Evolutionary conservation across 2,329 filamentous ascomycete species (phyloP).

Genomic region (Fusarium veterinarium): DNA sequence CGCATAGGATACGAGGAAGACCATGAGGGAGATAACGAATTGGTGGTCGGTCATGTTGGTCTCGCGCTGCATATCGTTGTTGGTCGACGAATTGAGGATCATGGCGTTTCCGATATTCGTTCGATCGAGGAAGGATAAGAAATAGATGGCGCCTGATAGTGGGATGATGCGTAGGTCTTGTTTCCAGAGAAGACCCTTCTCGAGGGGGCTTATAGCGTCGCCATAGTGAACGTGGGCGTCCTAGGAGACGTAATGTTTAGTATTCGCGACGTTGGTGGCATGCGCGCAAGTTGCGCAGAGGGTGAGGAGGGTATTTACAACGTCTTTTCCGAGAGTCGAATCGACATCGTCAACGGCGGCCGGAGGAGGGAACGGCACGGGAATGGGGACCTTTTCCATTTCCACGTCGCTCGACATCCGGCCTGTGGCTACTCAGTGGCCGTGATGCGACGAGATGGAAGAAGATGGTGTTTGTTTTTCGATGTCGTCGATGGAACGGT

Average conservation of each 20-base stretch:
- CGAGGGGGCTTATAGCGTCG: constrained; percentile 43
- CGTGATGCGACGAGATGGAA: constrained; percentile 12
- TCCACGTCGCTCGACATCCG: constrained; percentile 35
- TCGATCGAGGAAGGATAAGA: constrained; percentile 75
- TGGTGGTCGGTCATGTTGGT: constrained; percentile 71
- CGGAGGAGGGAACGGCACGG: constrained; percentile 42
- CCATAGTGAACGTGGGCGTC: constrained; percentile 35
- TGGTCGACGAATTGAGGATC: constrained; percentile 70
- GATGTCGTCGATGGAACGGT: constrained; percentile 1
- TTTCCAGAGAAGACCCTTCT: constrained; percentile 61
- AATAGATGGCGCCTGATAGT: constrained; percentile 71
- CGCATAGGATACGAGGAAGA: constrained; percentile 70
- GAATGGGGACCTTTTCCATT: constrained; percentile 37
- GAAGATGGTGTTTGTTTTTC: constrained; percentile 1
- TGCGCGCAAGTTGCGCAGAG: constrained; percentile 4
- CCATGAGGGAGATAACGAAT: constrained; percentile 68
- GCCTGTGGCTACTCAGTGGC: constrained; percentile 23
- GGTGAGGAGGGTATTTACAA: constrained; percentile 25
- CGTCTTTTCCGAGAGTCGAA: constrained; percentile 42
- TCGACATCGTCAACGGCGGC: constrained; percentile 44
- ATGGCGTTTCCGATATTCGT: constrained; percentile 78
- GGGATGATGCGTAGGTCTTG: constrained; percentile 74
- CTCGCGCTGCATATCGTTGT: constrained; percentile 71
- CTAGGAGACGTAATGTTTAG: constrained; percentile 34
- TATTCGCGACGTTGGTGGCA: not conserved